phyloP scores from a whole-genome alignment of 768 basidiomycete genomes.

The Leccinum uliginosum region DNA sequence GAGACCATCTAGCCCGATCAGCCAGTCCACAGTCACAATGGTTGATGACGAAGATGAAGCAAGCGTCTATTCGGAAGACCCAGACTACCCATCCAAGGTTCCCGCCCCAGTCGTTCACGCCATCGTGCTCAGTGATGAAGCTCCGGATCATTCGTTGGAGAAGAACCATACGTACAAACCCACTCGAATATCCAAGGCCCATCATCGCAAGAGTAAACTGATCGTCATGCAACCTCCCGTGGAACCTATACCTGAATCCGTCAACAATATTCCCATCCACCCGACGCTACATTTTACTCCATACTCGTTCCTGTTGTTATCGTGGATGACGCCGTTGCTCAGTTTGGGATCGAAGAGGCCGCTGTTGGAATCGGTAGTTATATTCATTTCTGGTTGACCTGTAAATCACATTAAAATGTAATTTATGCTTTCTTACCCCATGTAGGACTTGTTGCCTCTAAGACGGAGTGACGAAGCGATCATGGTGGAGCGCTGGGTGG shows the following conservation, averaged over 20 bases:
- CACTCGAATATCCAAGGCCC: not conserved
- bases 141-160: not conserved
- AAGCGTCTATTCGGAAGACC: not conserved
- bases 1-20: constrained; percentile 10
- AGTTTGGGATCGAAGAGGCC: constrained; percentile 24
- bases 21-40: constrained; percentile 16
- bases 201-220: constrained; percentile 14
- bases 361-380: constrained; percentile 30
- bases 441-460: constrained; percentile 24
- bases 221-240: constrained; percentile 24
- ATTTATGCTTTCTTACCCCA: constrained; percentile 2
- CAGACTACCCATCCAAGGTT: constrained; percentile 4
- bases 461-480: constrained; percentile 23
- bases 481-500: constrained; percentile 22
- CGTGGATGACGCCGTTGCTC: constrained; percentile 26
- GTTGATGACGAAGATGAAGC: constrained; percentile 18
- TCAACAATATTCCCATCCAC: constrained; percentile 20
- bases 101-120: not conserved
- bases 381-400: constrained; percentile 21
- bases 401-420: constrained; percentile 20
- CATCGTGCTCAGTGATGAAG: not conserved
- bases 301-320: constrained; percentile 19
- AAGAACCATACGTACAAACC: not conserved
- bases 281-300: constrained; percentile 13
- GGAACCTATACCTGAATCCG: constrained; percentile 8